Evolutionary conservation across 2,329 filamentous ascomycete genomes (phyloP).

Genomic region (Sclerotiophoma versabilis): DNA sequence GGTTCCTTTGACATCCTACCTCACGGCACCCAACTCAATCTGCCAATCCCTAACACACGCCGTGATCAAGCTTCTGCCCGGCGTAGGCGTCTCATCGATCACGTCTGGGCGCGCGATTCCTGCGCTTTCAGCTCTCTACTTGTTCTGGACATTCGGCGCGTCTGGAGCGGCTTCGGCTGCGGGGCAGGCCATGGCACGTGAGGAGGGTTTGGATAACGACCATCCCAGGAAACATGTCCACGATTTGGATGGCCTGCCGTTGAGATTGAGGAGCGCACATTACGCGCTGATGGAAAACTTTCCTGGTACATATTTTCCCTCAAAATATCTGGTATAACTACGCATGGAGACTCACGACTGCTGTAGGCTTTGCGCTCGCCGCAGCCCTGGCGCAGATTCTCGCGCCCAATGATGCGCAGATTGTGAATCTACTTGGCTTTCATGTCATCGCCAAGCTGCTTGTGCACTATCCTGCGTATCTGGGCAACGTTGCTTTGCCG

Average conservation of each 20-base stretch:
- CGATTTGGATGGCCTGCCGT: constrained; percentile 21
- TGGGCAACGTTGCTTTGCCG: constrained; percentile 26
- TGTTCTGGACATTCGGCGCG: constrained; percentile 35
- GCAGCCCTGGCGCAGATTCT: constrained; percentile 31
- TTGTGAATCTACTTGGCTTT: constrained; percentile 30
- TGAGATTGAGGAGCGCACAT: constrained; percentile 31
- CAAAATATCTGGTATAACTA: no score
- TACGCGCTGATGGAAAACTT: constrained; percentile 35
- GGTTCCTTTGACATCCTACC: constrained; percentile 27
- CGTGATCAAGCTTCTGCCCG: constrained; percentile 29
- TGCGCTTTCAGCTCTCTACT: constrained; percentile 28
- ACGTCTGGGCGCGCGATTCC: constrained; percentile 32
- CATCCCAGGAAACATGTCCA: constrained; percentile 28
- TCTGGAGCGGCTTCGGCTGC: constrained; percentile 30
- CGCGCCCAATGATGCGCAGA: constrained; percentile 30
- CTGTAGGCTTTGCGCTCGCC: constrained; percentile 27
- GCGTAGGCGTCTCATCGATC: constrained; percentile 26
- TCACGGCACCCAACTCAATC: constrained; percentile 30
- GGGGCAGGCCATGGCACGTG: constrained; percentile 31
- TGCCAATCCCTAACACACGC: constrained; percentile 31
- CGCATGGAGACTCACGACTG: background rate
- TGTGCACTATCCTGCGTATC: constrained; percentile 31
- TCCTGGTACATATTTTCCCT: constrained; percentile 16
- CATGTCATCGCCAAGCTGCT: constrained; percentile 33
- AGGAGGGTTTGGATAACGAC: constrained; percentile 24